Conservation (phyloP, 306 rosid genomes). For the Glycine latifolia region DNA sequence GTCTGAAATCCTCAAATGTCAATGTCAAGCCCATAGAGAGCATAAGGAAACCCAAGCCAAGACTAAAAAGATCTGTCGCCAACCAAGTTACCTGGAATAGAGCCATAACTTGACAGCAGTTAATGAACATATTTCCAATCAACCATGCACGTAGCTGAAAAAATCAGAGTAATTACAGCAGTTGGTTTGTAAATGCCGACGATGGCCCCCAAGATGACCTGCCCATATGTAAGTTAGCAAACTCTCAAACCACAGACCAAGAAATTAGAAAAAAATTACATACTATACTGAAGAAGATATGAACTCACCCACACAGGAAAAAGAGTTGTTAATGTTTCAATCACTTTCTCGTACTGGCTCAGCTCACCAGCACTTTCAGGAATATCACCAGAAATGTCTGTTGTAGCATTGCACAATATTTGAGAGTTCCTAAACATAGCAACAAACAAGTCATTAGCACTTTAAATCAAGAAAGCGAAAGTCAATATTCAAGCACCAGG, state of each 20-base stretch:
- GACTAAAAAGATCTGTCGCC: constrained; percentile 86
- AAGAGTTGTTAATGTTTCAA: constrained; percentile 87
- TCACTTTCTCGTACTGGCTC: constrained; percentile 72
- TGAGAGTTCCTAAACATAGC: constrained; percentile 58
- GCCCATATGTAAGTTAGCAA: constrained; percentile 49
- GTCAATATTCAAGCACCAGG: constrained; percentile 7
- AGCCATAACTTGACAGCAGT: constrained; percentile 41
- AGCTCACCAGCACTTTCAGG: constrained; percentile 57
- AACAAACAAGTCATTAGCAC: constrained; percentile 33
- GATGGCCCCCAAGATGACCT: constrained; percentile 85
- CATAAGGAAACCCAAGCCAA: constrained; percentile 94
- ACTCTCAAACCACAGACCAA: constrained; percentile 33
- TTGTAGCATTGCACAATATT: constrained; percentile 66
- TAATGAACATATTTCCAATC: constrained; percentile 46
- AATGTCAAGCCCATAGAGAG: constrained; percentile 96
- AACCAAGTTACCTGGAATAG: constrained; percentile 88
- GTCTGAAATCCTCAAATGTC: constrained; percentile 91
- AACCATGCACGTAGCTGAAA: constrained; percentile 41
- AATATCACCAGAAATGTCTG: constrained; percentile 69
- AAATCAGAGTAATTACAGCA: constrained; percentile 62
- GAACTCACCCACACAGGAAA: constrained; percentile 91
- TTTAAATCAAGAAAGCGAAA: constrained; percentile 24
- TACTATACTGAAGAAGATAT: constrained; percentile 26
- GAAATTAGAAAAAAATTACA: constrained; percentile 37
- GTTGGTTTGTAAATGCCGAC: constrained; percentile 88